Evolutionary conservation across 108 stramenopile species (phyloP).

Genomic region (Fragilaria radians): DNA sequence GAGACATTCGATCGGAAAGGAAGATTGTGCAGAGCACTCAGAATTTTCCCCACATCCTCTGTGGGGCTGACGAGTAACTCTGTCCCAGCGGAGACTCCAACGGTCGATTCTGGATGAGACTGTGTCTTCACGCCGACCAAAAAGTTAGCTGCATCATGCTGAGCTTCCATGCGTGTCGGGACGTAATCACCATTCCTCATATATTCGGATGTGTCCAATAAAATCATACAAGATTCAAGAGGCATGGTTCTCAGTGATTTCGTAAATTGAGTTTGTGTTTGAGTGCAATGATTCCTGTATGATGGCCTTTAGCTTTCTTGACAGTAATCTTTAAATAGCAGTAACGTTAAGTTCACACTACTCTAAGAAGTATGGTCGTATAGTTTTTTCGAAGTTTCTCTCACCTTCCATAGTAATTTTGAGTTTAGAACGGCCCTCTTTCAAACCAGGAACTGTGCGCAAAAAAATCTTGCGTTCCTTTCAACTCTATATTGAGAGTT

Average conservation of each 20-base stretch:
- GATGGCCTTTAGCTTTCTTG: no score
- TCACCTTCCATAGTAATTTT: no score
- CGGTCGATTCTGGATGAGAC: constrained; percentile 94
- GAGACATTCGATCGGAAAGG: constrained; percentile 14
- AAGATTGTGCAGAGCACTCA: constrained; percentile 74
- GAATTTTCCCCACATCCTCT: constrained; percentile 92
- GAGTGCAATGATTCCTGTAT: no score
- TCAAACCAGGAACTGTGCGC: no score
- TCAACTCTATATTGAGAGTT: no score
- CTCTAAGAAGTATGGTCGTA: no score
- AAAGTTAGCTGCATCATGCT: constrained; percentile 95
- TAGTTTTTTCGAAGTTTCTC: no score
- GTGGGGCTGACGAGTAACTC: constrained; percentile 91
- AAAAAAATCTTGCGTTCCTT: no score
- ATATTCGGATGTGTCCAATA: constrained; percentile 96
- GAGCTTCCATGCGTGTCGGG: constrained; percentile 96
- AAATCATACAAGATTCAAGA: constrained; percentile 96
- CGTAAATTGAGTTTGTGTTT: no score
- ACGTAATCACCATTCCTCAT: constrained; percentile 99
- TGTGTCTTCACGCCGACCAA: constrained; percentile 88
- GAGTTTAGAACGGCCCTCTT: no score
- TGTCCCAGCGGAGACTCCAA: constrained; percentile 89
- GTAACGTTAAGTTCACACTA: no score
- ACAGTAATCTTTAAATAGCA: no score
- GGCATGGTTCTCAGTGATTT: constrained; percentile 86